Conservation (phyloP, 371 early-diverging fungal genomes). For the Lichtheimia ornata region DNA sequence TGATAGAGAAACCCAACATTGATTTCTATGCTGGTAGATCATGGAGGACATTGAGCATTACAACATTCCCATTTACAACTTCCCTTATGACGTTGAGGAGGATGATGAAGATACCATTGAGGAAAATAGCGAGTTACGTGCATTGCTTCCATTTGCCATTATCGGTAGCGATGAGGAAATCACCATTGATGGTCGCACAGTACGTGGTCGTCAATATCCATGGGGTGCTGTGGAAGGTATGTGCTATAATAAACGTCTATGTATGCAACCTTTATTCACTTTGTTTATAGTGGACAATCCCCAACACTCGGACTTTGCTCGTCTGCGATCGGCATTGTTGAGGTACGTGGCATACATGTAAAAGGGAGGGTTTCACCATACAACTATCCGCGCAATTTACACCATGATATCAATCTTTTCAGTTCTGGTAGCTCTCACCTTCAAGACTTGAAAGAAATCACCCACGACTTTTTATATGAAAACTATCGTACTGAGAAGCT, state of each 20-base stretch:
- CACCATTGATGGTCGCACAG: constrained; percentile 66
- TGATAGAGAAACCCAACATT: neutral
- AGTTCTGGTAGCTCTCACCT: constrained; percentile 76
- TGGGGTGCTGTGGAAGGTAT: constrained; percentile 97
- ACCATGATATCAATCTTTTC: constrained; percentile 7
- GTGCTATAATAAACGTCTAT: neutral
- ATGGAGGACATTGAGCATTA: constrained; percentile 94
- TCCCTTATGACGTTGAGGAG: constrained; percentile 77
- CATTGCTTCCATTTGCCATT: constrained; percentile 94
- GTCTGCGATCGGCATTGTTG: constrained; percentile 90
- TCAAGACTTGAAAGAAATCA: constrained; percentile 90
- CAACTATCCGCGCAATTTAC: neutral
- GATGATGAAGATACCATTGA: constrained; percentile 93
- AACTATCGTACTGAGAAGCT: constrained; percentile 93
- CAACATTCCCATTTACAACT: constrained; percentile 89
- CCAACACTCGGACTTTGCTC: constrained; percentile 96
- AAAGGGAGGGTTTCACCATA: neutral
- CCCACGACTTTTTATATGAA: constrained; percentile 85
- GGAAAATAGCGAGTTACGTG: constrained; percentile 91
- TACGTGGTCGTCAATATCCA: constrained; percentile 97
- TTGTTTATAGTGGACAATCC: constrained; percentile 67
- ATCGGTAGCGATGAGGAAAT: constrained; percentile 96
- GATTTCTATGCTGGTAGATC: constrained; percentile 40
- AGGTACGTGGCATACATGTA: constrained; percentile 41
- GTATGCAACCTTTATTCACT: neutral